These are phyloP conservation scores for Taphrina sp. DNA, from an alignment of 1,139 yeast genomes.

Conservation along the genomic window DNA sequence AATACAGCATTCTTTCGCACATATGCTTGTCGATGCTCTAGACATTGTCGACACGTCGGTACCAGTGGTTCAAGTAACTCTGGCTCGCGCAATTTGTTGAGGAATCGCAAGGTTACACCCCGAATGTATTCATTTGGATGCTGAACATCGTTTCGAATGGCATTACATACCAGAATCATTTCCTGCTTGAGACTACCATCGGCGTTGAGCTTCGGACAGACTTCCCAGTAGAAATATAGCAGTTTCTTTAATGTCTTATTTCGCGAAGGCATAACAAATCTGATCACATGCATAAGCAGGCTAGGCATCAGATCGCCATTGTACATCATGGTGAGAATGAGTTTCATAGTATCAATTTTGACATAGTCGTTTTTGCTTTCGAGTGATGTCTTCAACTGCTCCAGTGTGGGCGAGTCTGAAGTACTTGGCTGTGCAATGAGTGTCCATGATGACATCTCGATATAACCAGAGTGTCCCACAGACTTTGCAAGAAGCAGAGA, in stretches of 20 bases:
- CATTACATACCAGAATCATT: conserved; percentile 97
- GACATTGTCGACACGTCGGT: conserved; percentile 85
- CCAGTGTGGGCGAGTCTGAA: conserved; percentile 60
- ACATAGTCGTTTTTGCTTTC: conserved; percentile 89
- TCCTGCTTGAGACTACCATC: conserved; percentile 95
- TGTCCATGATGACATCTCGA: conserved; percentile 30
- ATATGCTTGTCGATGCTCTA: conserved; percentile 95
- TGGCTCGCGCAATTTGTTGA: conserved; percentile 86
- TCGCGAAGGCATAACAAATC: conserved; percentile 95
- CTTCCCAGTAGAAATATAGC: conserved; percentile 96
- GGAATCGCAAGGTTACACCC: conserved; percentile 89
- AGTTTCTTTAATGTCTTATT: conserved; percentile 88
- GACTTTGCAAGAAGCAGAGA: not conserved
- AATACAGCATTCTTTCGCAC: conserved; percentile 96
- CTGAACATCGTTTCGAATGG: conserved; percentile 93
- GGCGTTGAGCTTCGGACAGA: conserved; percentile 84
- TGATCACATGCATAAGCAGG: conserved; percentile 90
- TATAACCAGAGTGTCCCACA: no score
- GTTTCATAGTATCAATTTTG: conserved; percentile 87
- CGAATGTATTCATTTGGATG: conserved; percentile 97
- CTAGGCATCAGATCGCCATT: conserved; percentile 90
- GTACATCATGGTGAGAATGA: conserved; percentile 77
- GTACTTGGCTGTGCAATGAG: conserved; percentile 26
- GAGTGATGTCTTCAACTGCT: conserved; percentile 73
- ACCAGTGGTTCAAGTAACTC: conserved; percentile 93